phyloP scores from a whole-genome alignment of 352 stramenopile genomes.

The Globisporangium mamillatum region DNA sequence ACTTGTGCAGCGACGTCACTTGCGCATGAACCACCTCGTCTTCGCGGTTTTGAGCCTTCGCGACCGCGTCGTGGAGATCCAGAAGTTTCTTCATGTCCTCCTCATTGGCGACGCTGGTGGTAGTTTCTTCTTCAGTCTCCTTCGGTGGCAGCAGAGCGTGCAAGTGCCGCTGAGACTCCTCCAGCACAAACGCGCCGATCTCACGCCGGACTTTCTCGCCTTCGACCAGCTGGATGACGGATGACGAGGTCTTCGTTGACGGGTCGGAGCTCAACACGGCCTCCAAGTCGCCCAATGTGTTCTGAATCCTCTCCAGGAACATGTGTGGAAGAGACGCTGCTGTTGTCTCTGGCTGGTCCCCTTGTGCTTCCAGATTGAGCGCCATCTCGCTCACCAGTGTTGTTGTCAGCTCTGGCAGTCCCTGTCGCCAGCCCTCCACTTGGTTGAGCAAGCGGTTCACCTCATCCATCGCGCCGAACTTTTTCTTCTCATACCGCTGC shows the following conservation, averaged over 20 bases:
- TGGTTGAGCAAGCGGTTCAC: constrained; percentile 24
- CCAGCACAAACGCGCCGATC: constrained; percentile 45
- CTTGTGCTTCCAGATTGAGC: constrained; percentile 9
- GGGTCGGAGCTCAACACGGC: constrained; percentile 42
- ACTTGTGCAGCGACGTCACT: constrained; percentile 34
- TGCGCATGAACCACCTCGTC: constrained; percentile 35
- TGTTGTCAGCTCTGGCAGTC: constrained; percentile 26
- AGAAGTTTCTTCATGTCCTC: constrained; percentile 27
- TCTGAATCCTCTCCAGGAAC: constrained; percentile 26
- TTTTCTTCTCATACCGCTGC: constrained; percentile 20
- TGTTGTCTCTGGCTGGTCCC: constrained; percentile 17
- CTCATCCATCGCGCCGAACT: constrained; percentile 11
- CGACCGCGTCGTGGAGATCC: constrained; percentile 34
- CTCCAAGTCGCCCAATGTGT: constrained; percentile 35
- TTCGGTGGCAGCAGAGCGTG: not conserved
- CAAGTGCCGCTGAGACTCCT: constrained; percentile 38
- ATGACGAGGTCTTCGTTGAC: constrained; percentile 44
- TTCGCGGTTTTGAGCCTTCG: constrained; percentile 52
- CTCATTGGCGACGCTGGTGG: not conserved
- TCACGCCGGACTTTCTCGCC: constrained; percentile 53
- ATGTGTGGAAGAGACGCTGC: constrained; percentile 21
- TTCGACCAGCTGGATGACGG: constrained; percentile 42
- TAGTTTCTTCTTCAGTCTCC: not conserved
- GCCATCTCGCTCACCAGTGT: constrained; percentile 40
- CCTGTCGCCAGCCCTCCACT: constrained; percentile 38